phyloP scores from a whole-genome alignment of 2,329 filamentous ascomycete species.

The Pyrenophora seminiperda region DNA sequence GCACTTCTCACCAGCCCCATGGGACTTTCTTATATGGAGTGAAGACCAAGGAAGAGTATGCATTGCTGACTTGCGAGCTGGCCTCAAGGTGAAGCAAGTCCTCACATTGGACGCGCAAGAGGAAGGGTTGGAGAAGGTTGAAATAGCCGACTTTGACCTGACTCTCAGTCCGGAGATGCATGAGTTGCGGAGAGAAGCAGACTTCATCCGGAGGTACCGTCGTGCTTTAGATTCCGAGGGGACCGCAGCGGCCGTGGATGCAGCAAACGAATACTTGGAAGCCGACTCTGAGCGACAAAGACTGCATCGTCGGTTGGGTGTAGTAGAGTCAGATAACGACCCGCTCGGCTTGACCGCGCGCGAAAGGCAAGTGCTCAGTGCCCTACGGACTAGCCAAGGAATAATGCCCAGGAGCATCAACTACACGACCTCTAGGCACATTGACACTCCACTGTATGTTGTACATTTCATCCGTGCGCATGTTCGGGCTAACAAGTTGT shows the following conservation, averaged over 20 bases:
- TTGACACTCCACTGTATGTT: slow-evolving; percentile 35
- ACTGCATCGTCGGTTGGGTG: slow-evolving; percentile 43
- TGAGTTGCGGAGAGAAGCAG: slow-evolving; percentile 55
- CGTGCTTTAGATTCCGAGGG: slow-evolving; percentile 47
- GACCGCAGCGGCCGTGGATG: slow-evolving; percentile 45
- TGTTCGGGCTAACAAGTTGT: slow-evolving; percentile 1
- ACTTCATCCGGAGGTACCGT: slow-evolving; percentile 52
- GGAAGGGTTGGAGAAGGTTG: slow-evolving; percentile 61
- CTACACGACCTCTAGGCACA: slow-evolving; percentile 43
- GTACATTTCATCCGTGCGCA: slow-evolving; percentile 10
- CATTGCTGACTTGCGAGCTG: slow-evolving; percentile 72
- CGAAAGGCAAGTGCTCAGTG: slow-evolving; percentile 54
- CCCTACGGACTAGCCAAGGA: slow-evolving; percentile 48
- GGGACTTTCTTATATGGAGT: slow-evolving; percentile 90
- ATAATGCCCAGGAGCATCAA: slow-evolving; percentile 50
- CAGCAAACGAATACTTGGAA: slow-evolving; percentile 53
- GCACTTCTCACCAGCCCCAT: slow-evolving; percentile 87
- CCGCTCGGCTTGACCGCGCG: slow-evolving; percentile 53
- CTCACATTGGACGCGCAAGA: slow-evolving; percentile 66
- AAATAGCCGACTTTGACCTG: slow-evolving; percentile 58
- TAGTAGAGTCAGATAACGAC: slow-evolving; percentile 51
- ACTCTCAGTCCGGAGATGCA: slow-evolving; percentile 49
- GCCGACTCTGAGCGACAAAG: slow-evolving; percentile 43
- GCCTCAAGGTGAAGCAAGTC: slow-evolving; percentile 70
- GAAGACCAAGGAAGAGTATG: slow-evolving; percentile 82